Evolutionary conservation across 2,329 filamentous ascomycete genomes (phyloP), one percentile per base, ranked within the genome.

Genomic region (Sporothrix humicola): DNA sequence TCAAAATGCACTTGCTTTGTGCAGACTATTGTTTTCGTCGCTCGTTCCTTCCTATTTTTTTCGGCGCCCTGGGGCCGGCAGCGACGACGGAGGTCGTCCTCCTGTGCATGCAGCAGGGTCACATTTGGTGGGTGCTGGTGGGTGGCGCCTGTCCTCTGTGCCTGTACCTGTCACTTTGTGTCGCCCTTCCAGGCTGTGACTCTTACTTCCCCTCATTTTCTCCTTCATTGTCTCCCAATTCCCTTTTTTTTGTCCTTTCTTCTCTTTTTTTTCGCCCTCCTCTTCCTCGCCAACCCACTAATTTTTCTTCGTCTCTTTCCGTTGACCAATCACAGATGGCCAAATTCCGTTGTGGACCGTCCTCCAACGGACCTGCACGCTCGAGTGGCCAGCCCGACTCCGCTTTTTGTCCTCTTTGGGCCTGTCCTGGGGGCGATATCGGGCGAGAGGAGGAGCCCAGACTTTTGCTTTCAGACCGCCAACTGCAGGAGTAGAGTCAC

Each of bases 401-500:
- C 65, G 26, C 68, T 70, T 58, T 70, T 46, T 37, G 31, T 37
- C 31, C 31, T 37, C 31, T 37, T 37, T 37, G 4, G 31, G 17
- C 50, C 50, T 70, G 44, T 68, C 23, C 46, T 66, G 63, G 65
- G 61, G 63, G 65, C 65, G 65, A 68, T 68, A 68, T 68, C 65
- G 65, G 65, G 65, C 48, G 20, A 23, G 63, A 42, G 59, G 44
- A 46, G 1, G 31, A 37, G 31, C 4, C 31, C 31, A 37, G 31
- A 37, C 31, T 6, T 26, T 26, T 3, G 3, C 23, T 26, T 26
- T 26, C 23, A 26, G 23, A 26, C 23, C 23, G 23, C 23, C 31
- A 37, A 37, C 4, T 37, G 3, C 20, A 23, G 2, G 8, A 26
- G 0, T 12, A 13, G 5, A 12, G 52, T 56, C 52, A 56, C 52